Base-by-base conservation (phyloP, 257 asterid genomes). In the Cordia subcordata region DNA sequence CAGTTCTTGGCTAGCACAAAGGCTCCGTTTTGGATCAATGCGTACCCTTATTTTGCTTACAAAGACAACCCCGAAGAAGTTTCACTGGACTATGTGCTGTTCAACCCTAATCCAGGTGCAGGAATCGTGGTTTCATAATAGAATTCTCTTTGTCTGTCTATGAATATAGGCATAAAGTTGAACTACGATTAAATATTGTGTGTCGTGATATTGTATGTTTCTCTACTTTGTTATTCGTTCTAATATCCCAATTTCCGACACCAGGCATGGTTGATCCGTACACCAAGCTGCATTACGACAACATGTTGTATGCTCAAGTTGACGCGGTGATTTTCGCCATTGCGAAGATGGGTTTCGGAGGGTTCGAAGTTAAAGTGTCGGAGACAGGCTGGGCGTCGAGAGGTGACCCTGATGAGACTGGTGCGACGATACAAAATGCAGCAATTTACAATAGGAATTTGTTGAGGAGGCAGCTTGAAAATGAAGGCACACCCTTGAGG, bases 21-120 rank as follows among this genome's bases (percentile, higher is more conserved):
- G 18, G 59, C 94, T 1, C 90, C 96, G 0, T 92, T 92, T n/a
- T 88, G 96, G 96, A 88, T 92, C 69, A 92, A 92, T 51, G 96
- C 99, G 0, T 92, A 92, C 78, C 96, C 99, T 0, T 92, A 92
- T 47, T 92, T 92, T 68, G 96, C 99, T 0, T 92, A 84, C 75
- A 88, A 92, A 35, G 96, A 84, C 56, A 58, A 69, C 64, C 87
- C 96, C 5, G 58, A 23, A 10, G 61, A 69, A 44, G 80, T 92
- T n/a, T 66, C 95, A 0, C 0, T 92, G 11, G 95, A 88, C 62
- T 92, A 92, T 67, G 94, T 72, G 3, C 62, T 92, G 0, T 78
- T 84, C 70, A 88, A 86, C 77, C 83, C 90, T 11, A 88, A 75
- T 55, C 13, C 69, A 23, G n/a, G n/a, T n/a, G n/a, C n/a, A n/a